Evolutionary conservation across 148 eudicot species (phyloP).

Genomic region (Rhododendron henanense): DNA sequence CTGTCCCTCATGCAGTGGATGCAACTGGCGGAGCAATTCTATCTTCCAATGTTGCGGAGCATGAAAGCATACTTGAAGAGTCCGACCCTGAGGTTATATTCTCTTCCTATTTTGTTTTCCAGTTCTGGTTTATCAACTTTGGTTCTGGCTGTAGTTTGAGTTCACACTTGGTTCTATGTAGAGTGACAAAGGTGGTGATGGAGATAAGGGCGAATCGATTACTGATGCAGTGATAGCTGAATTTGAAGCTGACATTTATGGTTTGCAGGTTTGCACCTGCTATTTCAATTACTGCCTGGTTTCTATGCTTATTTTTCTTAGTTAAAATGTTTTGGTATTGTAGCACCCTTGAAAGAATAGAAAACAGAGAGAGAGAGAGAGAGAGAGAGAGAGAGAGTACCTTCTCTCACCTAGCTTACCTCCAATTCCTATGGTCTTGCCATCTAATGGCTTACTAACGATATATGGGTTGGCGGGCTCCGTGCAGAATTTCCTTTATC

Average conservation of each 20-base stretch:
- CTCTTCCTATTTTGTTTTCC: constrained; percentile 7
- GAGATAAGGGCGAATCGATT: constrained; percentile 39
- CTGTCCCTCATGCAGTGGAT: constrained; percentile 26
- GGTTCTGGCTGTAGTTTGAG: constrained; percentile 16
- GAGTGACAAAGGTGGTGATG: constrained; percentile 42
- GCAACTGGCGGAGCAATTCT: constrained; percentile 23
- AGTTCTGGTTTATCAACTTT: constrained; percentile 6
- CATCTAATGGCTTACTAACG: background rate
- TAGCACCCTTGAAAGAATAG: background rate
- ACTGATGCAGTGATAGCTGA: constrained; percentile 88
- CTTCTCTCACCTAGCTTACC: background rate
- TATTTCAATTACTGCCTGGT: background rate
- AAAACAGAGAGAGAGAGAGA: background rate
- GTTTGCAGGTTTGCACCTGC: constrained; percentile 63
- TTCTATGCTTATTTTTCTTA: no score
- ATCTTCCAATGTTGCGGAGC: constrained; percentile 32
- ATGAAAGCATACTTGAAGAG: constrained; percentile 27
- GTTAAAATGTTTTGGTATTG: background rate
- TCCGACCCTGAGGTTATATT: constrained; percentile 44
- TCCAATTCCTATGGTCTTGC: background rate
- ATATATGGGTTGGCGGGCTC: background rate
- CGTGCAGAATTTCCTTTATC: background rate
- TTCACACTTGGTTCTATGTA: constrained; percentile 22
- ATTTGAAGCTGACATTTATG: constrained; percentile 80
- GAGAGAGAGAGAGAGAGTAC: constrained; percentile 8